A percentile compares a stretch with the other conserved stretches of the same genome.
Evolutionary conservation across 805 yeast species (phyloP).

Genomic region (Metschnikowia lunata): DNA sequence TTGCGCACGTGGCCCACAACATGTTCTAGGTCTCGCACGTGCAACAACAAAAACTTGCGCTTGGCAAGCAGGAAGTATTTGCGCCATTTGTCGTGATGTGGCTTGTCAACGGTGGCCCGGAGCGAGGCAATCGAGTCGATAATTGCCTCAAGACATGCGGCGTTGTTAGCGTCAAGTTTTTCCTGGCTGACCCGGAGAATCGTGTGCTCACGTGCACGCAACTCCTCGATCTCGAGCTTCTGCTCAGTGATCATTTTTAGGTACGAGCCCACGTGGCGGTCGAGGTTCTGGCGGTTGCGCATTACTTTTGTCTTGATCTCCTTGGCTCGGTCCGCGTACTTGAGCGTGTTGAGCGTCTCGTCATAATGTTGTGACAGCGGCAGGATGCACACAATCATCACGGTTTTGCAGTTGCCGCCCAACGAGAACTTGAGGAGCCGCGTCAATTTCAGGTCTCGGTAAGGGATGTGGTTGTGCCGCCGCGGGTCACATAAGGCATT

Average conservation of each 20-base stretch:
- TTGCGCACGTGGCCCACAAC: constrained; percentile 1
- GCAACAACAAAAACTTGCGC: constrained; percentile 31
- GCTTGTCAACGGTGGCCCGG: constrained; percentile 36
- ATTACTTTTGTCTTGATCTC: constrained; percentile 78
- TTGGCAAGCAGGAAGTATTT: constrained; percentile 44
- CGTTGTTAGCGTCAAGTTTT: constrained; percentile 30
- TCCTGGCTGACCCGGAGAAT: constrained; percentile 37
- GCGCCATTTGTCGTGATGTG: constrained; percentile 42
- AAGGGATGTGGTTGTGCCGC: constrained; percentile 73
- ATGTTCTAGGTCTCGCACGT: constrained; percentile 7
- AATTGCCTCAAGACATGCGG: constrained; percentile 36
- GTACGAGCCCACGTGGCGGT: constrained; percentile 81
- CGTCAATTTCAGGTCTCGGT: constrained; percentile 86
- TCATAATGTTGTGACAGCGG: constrained; percentile 87
- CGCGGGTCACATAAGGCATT: constrained; percentile 81
- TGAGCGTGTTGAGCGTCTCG: constrained; percentile 85
- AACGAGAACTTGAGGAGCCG: constrained; percentile 81
- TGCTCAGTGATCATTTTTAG: constrained; percentile 81
- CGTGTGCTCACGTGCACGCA: constrained; percentile 50
- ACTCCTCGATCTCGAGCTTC: constrained; percentile 64
- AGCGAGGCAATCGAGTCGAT: constrained; percentile 42
- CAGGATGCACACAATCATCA: constrained; percentile 91
- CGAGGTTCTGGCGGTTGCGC: constrained; percentile 70
- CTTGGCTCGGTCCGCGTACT: constrained; percentile 89
- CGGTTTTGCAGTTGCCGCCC: constrained; percentile 93